Base-by-base conservation (phyloP, 176 grass and related monocot species). In the Carex scoparia region DNA sequence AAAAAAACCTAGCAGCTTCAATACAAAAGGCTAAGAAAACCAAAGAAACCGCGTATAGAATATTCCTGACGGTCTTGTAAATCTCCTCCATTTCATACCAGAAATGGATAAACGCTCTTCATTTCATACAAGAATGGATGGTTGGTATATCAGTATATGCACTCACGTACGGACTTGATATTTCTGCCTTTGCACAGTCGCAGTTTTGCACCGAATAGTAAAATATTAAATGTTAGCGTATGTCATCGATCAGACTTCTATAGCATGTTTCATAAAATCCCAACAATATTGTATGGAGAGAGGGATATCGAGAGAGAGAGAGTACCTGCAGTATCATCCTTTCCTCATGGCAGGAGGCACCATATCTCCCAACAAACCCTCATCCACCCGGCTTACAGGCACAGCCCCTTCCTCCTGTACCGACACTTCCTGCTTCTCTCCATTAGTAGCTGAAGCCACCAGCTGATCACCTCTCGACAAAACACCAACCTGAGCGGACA, bases 331-430 rank as follows among this genome's bases (percentile, higher is more conserved):
- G 61, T 56, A 35, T 61, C 79, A 92, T 87, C 88, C 88, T 58
- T 90, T 86, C 86, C 94, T 86, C 55, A 94, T 84, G 81, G 86
- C 88, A 82, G 90, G 89, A 84, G 90, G 91, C 63, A 97, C 94
- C 30, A 97, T 94, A 84, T 97, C 94, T 38, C 89, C 94, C 42
- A 97, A 86, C 11, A 97, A 81, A 19, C 94, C 91, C 86, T 86
- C 84, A 71, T 92, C 87, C 23, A 85, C 79, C 62, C 30, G 44
- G 61, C 64, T 28, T 31, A 44, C 40, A 51, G 23, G 40, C 35
- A 44, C 40, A 51, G 23, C 61, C 35, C 33, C 49, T 66, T 66
- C 14, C 81, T 83, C 81, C 40, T 66, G 42, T 15, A 65, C 40
- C n/a, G 23, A 7, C 61, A 31, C 40, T 49, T 54, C 42, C 32